Evolutionary conservation across 116 monocot genomes (phyloP), one percentile per base, ranked within the genome.

Genomic region (Posidonia oceanica): DNA sequence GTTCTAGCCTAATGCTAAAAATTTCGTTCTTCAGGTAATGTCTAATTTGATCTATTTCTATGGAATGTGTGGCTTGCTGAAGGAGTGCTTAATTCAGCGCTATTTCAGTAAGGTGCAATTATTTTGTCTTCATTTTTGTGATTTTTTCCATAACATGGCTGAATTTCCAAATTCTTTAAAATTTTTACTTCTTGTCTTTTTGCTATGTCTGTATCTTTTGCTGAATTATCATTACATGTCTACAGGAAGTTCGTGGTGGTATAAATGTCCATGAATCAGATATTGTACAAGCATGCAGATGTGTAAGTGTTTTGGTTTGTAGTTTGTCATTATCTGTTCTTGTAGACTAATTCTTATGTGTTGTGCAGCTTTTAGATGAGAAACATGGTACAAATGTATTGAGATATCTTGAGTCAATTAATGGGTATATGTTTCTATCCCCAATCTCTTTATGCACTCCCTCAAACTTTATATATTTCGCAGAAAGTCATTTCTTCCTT

Each of bases 1-100:
- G 17, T 39, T 65, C 16, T 44, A 21, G n/a, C 8, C 22, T 23
- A 22, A 52, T 53, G 29, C 14, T 56, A 8, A 38, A 52, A 13
- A 11, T 55, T 22, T 70, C 13, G 7, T 62, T 36, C 52, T 67
- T 12, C 75, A 97, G 97, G 85, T 92, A 6, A 72, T 89, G 70
- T 85, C 77, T 17, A 97, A 82, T 85, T 76, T 92, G 75, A 76
- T 97, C 8, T 87, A 97, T 73, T 97, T 83, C 65, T 92, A 97
- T 77, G 97, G 97, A 15, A 89, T 90, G 82, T 87, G 87, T 69
- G 82, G 87, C 15, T 71, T 97, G 74, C 51, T 89, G 14, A 97
- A 92, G 71, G 97, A 92, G 59, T 78, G 69, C 37, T 70, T 97
- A 36, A 87, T 92, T 55, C 87, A 85, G 44, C 71, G 97, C 63